Conservation (phyloP, 164 flowering plant genomes). For the Magnolia kwangsiensis region DNA sequence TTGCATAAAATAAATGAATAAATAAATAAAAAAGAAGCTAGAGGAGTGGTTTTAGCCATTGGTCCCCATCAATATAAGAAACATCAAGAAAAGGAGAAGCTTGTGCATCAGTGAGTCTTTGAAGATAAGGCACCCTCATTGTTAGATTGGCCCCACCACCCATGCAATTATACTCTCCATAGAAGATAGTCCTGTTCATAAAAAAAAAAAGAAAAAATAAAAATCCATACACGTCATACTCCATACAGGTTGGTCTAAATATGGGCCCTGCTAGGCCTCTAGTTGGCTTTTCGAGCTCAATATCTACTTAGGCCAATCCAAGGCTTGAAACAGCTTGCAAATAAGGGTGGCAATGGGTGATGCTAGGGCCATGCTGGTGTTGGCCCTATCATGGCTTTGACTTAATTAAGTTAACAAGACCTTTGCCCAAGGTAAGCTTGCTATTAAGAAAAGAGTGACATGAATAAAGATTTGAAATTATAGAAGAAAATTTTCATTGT, state of each 20-base stretch:
- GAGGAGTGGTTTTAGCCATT: conserved; percentile 56
- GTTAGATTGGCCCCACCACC: conserved; percentile 68
- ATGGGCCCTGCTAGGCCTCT: too few species aligned
- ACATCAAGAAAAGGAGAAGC: conserved; percentile 60
- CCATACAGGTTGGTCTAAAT: too few species aligned
- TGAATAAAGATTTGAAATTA: neutral
- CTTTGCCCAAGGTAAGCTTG: neutral
- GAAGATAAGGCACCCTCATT: conserved; percentile 58
- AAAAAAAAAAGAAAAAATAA: too few species aligned
- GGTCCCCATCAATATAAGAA: conserved; percentile 73
- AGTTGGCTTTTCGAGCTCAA: too few species aligned
- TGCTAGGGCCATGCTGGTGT: too few species aligned
- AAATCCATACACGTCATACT: too few species aligned
- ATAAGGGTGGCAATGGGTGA: too few species aligned
- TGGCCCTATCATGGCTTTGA: too few species aligned
- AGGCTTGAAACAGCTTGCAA: too few species aligned
- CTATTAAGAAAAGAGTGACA: neutral
- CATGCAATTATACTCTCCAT: conserved; percentile 79
- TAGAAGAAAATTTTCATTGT: too few species aligned
- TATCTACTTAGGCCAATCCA: too few species aligned
- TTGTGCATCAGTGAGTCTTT: conserved; percentile 60
- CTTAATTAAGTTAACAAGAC: neutral
- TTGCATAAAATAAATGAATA: too few species aligned
- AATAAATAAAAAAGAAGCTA: neutral
- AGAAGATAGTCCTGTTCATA: conserved; percentile 60